Evolutionary conservation across 345 rosid genomes (phyloP), one percentile per base, ranked within the genome.

Genomic region (Eucalyptus marginata): DNA sequence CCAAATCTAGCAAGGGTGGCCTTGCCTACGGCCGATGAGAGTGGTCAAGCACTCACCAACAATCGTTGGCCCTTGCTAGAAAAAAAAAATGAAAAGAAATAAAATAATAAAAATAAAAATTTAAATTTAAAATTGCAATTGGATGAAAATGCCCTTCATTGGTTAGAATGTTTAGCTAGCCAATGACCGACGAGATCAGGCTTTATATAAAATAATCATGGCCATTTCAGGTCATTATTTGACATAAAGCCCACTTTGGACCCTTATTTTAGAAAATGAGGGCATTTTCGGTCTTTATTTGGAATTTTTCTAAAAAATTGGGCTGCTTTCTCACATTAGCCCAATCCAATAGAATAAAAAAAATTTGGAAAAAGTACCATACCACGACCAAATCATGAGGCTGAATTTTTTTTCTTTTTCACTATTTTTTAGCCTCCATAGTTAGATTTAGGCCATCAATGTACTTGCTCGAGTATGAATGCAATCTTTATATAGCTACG

Each of bases 131-230:
- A 52, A 52, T 18, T 7, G 58, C 24, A 52, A 52, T 52, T 52
- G 0, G 2, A 52, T 52, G 24, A 52, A 52, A 52, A 8, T 52
- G 25, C 58, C 58, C 25, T 51, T 52, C 58, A 20, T 5, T 52
- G 0, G 25, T 52, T 2, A 8, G 2, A 52, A 1, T 52, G 58
- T 52, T 52, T 52, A 52, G 25, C 58, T 1, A 52, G 0, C 58
- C 0, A 7, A 5, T 0, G 0, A 52, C 2, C 0, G 2, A 52
- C 9, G 0, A 52, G 25, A 1, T 52, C 0, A 52, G 0, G 25
- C 1, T 52, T 0, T 52, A 20, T 52, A 52, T 52, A 1, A 8
- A 52, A 20, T 10, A 52, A 52, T 0, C 25, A 52, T 52, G 25
- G 25, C 2, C 10, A 20, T 3, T 52, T 52, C 2, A 20, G 0